Base-by-base conservation (phyloP, 805 yeast species). In the Ogataea thermomethanolica region DNA sequence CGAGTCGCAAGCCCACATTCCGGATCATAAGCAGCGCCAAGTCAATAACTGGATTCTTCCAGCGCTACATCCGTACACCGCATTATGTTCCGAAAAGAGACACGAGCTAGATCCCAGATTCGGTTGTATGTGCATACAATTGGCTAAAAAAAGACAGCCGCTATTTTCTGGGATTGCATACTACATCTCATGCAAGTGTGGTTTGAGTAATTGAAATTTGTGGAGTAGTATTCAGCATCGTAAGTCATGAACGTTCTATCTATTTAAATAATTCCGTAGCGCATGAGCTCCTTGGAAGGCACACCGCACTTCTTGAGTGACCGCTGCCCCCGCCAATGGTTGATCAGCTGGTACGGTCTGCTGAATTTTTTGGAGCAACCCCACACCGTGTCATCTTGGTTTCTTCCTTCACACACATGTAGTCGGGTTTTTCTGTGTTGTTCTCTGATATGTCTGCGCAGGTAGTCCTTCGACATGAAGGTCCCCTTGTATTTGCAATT, bases 311-410 rank as follows among this genome's bases (percentile, higher is more conserved):
- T 41, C 29, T 53, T 52, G 11, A 60, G 34, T 4, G 64, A 60
- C 15, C 64, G 43, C 29, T 56, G 56, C 6, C 63, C 64, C 14
- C 50, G 44, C 65, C 65, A 61, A 41, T 61, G 65, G 38, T 61
- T 60, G 8, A 60, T 58, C 25, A 61, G 35, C 39, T 61, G 65
- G 36, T 61, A 61, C 5, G 65, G 65, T 36, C 65, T 43, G 37
- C 56, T 59, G 37, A 61, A 61, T 23, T 49, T 51, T 29, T 56
- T 61, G 22, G 54, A 53, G 26, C 65, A 61, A 3, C 65, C 65
- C 65, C 65, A 61, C 10, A 33, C 35, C 7, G 48, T 30, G 17
- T 56, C 55, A 35, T 51, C 52, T 8, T 33, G 11, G 20, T 42
- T 41, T 29, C 33, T 29, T 7, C 65, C 64, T 24, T 31, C 34